A percentile compares a stretch with the other conserved stretches of the same genome.
phyloP scores from a whole-genome alignment of 768 basidiomycete genomes.

The Leccinum subgranulosum region DNA sequence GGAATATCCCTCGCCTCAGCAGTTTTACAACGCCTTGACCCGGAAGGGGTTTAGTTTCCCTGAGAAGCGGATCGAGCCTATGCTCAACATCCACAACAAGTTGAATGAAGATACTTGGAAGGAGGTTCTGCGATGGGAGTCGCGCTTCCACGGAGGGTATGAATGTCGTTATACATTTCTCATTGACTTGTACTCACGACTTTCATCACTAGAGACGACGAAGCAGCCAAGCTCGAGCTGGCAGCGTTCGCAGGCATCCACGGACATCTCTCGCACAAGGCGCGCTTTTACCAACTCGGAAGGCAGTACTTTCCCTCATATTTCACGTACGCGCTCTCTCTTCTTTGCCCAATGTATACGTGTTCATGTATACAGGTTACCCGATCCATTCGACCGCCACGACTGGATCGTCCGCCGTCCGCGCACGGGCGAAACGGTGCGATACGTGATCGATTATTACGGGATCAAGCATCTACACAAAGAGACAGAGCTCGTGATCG shows the following conservation, averaged over 20 bases:
- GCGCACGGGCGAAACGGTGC: neutral
- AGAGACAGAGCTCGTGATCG: constrained; percentile 3
- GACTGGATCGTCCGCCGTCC: constrained; percentile 14
- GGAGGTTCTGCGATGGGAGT: constrained; percentile 10
- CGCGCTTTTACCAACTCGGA: constrained; percentile 3
- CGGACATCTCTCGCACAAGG: constrained; percentile 14
- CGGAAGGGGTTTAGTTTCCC: constrained; percentile 8
- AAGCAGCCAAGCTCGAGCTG: constrained; percentile 8
- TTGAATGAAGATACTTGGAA: constrained; percentile 11
- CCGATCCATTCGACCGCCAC: constrained; percentile 13
- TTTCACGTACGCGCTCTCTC: constrained; percentile 3
- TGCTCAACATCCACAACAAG: constrained; percentile 10
- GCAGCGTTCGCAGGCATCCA: constrained; percentile 13
- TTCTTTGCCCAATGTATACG: neutral
- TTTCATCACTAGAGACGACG: neutral
- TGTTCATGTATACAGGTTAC: neutral
- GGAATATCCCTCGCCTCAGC: constrained; percentile 13
- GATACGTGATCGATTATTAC: constrained; percentile 16
- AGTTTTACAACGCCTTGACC: constrained; percentile 12
- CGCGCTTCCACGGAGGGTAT: constrained; percentile 14
- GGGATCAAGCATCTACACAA: constrained; percentile 5
- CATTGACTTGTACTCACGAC: neutral
- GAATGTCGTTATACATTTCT: neutral
- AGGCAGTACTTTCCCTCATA: constrained; percentile 2
- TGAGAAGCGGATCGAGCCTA: constrained; percentile 1